phyloP scores from a whole-genome alignment of 2,329 filamentous ascomycete genomes.

The Bipolaris victoriae region DNA sequence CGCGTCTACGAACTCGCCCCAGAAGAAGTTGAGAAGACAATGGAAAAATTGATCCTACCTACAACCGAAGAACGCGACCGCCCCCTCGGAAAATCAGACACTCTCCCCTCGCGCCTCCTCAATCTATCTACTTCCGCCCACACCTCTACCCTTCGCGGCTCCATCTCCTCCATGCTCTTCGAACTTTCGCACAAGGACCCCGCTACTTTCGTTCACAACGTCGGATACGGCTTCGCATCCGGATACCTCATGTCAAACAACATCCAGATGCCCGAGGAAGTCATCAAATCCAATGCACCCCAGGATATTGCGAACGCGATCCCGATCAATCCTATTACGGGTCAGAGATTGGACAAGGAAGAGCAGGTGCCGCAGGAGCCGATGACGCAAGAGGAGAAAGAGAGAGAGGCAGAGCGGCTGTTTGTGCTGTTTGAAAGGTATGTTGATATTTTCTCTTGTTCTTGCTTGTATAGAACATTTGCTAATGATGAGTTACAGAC shows the following conservation, averaged over 20 bases:
- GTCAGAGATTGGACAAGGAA: conserved; percentile 77
- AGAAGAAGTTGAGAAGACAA: conserved; percentile 62
- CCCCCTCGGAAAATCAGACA: conserved; percentile 77
- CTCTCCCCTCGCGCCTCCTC: conserved; percentile 77
- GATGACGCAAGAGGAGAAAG: conserved; percentile 92
- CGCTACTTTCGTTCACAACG: conserved; percentile 81
- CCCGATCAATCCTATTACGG: conserved; percentile 82
- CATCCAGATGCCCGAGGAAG: conserved; percentile 73
- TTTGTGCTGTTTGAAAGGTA: conserved; percentile 91
- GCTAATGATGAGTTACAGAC: conserved; percentile 44
- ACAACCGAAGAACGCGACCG: conserved; percentile 75
- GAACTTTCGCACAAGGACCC: conserved; percentile 84
- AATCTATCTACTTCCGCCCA: conserved; percentile 76
- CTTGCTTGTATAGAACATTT: not conserved
- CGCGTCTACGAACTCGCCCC: conserved; percentile 74
- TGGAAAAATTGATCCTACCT: conserved; percentile 75
- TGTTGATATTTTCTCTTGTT: conserved; percentile 9
- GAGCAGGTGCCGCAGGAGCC: conserved; percentile 64
- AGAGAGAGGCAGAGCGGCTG: conserved; percentile 84
- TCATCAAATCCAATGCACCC: conserved; percentile 61
- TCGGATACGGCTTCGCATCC: conserved; percentile 92
- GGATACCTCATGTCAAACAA: conserved; percentile 88
- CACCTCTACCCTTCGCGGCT: conserved; percentile 73
- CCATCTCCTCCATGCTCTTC: conserved; percentile 81
- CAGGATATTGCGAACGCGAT: conserved; percentile 34